These are phyloP conservation scores for Clitopilus passeckerianus DNA, from an alignment of 768 basidiomycete species.

Conservation along the genomic window DNA sequence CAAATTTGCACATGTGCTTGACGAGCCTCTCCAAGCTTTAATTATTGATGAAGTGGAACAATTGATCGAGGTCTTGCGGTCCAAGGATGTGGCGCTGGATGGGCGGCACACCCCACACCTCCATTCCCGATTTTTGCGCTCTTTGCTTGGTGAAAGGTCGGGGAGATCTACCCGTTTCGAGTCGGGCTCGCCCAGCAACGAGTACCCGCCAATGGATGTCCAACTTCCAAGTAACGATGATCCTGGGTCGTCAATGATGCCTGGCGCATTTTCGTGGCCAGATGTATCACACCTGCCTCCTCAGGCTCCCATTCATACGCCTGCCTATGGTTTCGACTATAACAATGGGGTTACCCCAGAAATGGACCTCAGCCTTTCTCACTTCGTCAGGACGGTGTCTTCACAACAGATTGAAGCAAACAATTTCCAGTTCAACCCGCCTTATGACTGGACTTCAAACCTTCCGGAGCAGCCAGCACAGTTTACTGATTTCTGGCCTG, in stretches of 20 bases:
- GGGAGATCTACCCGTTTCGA: conserved; percentile 4
- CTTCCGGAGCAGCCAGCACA: not conserved
- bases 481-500: not conserved
- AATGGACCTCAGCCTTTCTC: conserved; percentile 44
- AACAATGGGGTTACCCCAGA: conserved; percentile 19
- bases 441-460: not conserved
- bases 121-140: conserved; percentile 51
- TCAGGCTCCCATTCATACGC: not conserved
- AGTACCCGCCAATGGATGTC: conserved; percentile 13
- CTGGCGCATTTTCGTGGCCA: conserved; percentile 37
- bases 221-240: conserved; percentile 15
- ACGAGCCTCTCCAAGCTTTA: conserved; percentile 29
- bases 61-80: conserved; percentile 41
- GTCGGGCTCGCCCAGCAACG: conserved; percentile 3
- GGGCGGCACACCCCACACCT: conserved; percentile 52
- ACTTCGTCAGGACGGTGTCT: conserved; percentile 37
- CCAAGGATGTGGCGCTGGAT: conserved; percentile 47
- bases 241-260: conserved; percentile 16
- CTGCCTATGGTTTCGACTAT: not conserved
- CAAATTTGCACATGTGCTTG: conserved; percentile 37
- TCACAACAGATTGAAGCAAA: conserved; percentile 5
- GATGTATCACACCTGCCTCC: conserved; percentile 23
- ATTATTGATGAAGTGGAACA: conserved; percentile 38
- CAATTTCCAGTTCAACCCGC: conserved; percentile 3
- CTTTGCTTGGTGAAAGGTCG: conserved; percentile 36